These are phyloP conservation scores for Verticillium tricorpus DNA, from an alignment of 2,329 filamentous ascomycete genomes.

Conservation along the genomic window DNA sequence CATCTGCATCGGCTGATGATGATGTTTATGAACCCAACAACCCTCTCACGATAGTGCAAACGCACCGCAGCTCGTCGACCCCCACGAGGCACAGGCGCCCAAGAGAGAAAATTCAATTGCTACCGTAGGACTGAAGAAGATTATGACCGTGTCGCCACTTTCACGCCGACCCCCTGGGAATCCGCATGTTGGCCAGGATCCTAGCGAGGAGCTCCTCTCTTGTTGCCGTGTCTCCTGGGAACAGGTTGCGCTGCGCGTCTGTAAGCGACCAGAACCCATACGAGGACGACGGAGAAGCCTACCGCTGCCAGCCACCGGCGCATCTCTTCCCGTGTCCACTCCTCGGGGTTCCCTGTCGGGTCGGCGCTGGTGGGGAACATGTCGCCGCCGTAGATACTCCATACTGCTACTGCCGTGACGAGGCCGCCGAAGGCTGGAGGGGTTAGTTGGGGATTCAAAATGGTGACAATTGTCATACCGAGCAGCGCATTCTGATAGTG, in stretches of 20 bases:
- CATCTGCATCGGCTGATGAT: neutral
- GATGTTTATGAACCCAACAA: neutral
- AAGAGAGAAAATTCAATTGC: neutral
- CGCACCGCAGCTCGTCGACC: neutral
- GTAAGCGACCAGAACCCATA: slow-evolving; percentile 9
- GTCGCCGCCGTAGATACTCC: slow-evolving; percentile 80
- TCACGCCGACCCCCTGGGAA: slow-evolving; percentile 19
- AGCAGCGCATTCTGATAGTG: slow-evolving; percentile 9
- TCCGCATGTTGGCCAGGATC: slow-evolving; percentile 42
- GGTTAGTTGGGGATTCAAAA: slow-evolving; percentile 15
- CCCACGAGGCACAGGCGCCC: too few species aligned
- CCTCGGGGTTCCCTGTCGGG: slow-evolving; percentile 66
- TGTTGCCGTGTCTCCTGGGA: slow-evolving; percentile 37
- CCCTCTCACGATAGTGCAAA: too few species aligned
- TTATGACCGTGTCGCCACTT: too few species aligned
- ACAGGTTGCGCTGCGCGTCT: slow-evolving; percentile 36
- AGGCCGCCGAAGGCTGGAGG: slow-evolving; percentile 72
- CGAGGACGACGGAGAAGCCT: slow-evolving; percentile 29
- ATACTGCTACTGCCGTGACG: slow-evolving; percentile 75
- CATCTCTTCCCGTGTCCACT: slow-evolving; percentile 78
- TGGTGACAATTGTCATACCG: neutral
- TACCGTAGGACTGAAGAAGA: neutral
- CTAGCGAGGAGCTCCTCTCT: slow-evolving; percentile 42
- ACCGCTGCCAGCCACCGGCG: slow-evolving; percentile 77
- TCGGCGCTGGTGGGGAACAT: slow-evolving; percentile 74